Conservation (phyloP, 495 filamentous ascomycete genomes). For the Tuber indicum region DNA sequence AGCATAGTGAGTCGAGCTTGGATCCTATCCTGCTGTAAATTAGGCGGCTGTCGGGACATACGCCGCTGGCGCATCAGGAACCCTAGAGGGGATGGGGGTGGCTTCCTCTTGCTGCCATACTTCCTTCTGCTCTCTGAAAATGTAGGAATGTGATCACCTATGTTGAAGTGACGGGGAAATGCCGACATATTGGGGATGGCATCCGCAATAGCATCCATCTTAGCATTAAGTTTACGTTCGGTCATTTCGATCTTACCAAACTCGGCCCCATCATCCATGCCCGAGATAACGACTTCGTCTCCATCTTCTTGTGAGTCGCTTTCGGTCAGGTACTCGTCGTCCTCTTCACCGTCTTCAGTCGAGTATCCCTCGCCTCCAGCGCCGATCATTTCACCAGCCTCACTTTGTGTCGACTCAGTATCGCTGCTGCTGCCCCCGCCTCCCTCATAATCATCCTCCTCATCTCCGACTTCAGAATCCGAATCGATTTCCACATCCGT, state of each 20-base stretch:
- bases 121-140: constrained; percentile 33
- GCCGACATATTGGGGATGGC: constrained; percentile 5
- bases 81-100: constrained; percentile 35
- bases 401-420: constrained; percentile 22
- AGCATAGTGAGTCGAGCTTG: constrained; percentile 31
- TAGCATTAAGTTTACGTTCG: constrained; percentile 28
- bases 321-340: constrained; percentile 10
- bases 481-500: constrained; percentile 37
- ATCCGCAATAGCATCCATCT: constrained; percentile 13
- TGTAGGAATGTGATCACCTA: constrained; percentile 36
- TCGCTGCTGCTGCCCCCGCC: neutral
- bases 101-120: constrained; percentile 32
- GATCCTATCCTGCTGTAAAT: constrained; percentile 14
- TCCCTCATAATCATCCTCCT: constrained; percentile 6
- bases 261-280: constrained; percentile 25
- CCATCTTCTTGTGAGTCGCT: constrained; percentile 4
- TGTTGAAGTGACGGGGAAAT: constrained; percentile 26
- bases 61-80: constrained; percentile 28
- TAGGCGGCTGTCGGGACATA: constrained; percentile 17
- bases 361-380: constrained; percentile 31
- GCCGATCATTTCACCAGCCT: constrained; percentile 34
- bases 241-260: constrained; percentile 25
- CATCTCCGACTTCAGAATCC: constrained; percentile 17
- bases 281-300: constrained; percentile 33
- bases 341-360: constrained; percentile 25